phyloP scores from a whole-genome alignment of 164 flowering plant genomes.

The Buxus sempervirens region DNA sequence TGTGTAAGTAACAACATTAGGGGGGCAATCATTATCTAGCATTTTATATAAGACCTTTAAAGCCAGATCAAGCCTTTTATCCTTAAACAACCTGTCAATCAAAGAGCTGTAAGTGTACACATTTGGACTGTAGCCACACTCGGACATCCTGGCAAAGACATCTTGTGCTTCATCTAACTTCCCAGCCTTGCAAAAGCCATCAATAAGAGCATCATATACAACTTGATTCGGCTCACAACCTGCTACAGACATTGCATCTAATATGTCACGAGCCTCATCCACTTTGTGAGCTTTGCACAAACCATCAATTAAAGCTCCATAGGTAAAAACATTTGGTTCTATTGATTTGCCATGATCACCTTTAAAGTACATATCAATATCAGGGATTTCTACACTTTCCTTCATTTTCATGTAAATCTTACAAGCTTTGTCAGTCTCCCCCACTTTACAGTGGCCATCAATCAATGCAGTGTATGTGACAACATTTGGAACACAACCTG shows the following conservation, averaged over 20 bases:
- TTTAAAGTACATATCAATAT: constrained; percentile 61
- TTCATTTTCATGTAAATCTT: constrained; percentile 69
- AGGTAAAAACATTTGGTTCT: constrained; percentile 76
- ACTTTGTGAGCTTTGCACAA: constrained; percentile 82
- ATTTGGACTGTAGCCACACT: constrained; percentile 61
- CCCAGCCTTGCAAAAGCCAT: constrained; percentile 91
- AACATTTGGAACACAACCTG: constrained; percentile 65
- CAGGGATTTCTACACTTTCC: constrained; percentile 32
- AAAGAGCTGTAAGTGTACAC: constrained; percentile 78
- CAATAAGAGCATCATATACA: constrained; percentile 89
- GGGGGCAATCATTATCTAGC: constrained; percentile 77
- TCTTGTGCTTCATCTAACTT: constrained; percentile 83
- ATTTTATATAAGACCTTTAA: constrained; percentile 76
- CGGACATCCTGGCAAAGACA: constrained; percentile 67
- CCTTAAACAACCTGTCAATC: constrained; percentile 80
- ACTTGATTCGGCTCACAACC: constrained; percentile 79
- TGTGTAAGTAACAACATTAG: constrained; percentile 87
- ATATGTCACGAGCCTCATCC: constrained; percentile 62
- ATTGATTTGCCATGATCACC: constrained; percentile 20
- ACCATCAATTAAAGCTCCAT: constrained; percentile 93
- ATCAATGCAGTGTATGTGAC: constrained; percentile 81
- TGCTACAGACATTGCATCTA: constrained; percentile 56
- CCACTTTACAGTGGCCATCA: constrained; percentile 89
- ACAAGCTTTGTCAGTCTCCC: constrained; percentile 63
- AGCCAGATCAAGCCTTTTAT: constrained; percentile 79